A percentile compares a stretch with the other conserved stretches of the same genome.
Conservation (phyloP, 225 moss, liverwort and hornwort species). For the Anthoceros angustus region DNA sequence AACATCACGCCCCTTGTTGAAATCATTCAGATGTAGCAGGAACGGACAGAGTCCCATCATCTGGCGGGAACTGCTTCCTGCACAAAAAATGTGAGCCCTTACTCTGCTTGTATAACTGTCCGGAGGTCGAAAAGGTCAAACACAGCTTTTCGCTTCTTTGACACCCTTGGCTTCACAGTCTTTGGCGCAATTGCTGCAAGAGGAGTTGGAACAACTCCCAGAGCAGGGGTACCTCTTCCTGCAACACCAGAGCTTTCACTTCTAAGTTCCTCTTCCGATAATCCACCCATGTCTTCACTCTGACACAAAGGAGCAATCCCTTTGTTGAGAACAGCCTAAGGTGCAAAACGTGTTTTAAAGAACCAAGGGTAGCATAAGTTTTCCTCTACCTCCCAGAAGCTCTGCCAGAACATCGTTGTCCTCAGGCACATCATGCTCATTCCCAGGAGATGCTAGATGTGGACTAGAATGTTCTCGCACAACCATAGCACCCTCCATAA, state of each 20-base stretch:
- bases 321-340: background rate
- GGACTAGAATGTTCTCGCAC: constrained; percentile 15
- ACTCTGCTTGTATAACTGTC: constrained; percentile 83
- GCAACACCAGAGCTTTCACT: constrained; percentile 7
- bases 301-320: constrained; percentile 1
- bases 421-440: constrained; percentile 47
- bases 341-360: background rate
- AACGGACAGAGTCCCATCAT: background rate
- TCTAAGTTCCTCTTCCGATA: background rate
- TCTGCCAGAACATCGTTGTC: constrained; percentile 79
- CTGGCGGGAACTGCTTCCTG: background rate
- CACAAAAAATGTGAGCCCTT: constrained; percentile 15
- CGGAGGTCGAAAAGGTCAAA: constrained; percentile 63
- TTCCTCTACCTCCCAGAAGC: constrained; percentile 42
- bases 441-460: constrained; percentile 36
- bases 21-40: background rate
- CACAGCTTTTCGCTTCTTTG: constrained; percentile 74
- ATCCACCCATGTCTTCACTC: constrained; percentile 1
- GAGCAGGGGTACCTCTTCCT: constrained; percentile 60
- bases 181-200: constrained; percentile 29
- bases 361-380: background rate
- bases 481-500: constrained; percentile 20
- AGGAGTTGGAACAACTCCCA: constrained; percentile 62
- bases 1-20: background rate
- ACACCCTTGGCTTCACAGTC: constrained; percentile 40